phyloP scores from a whole-genome alignment of 306 rosid genomes.

The Begonia loranthoides region DNA sequence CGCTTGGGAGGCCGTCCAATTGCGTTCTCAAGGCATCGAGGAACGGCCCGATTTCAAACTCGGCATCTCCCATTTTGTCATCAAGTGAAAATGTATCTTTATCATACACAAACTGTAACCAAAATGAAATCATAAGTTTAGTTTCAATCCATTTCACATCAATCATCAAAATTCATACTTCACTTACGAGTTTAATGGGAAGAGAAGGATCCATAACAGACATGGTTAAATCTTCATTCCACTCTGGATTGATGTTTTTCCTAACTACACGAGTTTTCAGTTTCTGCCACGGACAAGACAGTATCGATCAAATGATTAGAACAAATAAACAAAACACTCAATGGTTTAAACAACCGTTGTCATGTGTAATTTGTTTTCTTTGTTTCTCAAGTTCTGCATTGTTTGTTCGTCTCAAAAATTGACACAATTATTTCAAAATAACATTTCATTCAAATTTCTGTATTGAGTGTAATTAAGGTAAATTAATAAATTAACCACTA shows the following conservation, averaged over 20 bases:
- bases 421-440: no score
- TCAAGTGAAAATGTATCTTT: slow-evolving; percentile 50
- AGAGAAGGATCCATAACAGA: slow-evolving; percentile 43
- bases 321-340: no score
- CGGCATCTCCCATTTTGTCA: slow-evolving; percentile 88
- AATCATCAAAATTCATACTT: not conserved
- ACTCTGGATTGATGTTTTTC: slow-evolving; percentile 58
- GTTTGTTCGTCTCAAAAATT: no score
- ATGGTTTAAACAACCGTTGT: no score
- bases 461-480: no score
- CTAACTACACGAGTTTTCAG: slow-evolving; percentile 61
- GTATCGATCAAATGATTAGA: no score
- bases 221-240: slow-evolving; percentile 80
- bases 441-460: no score
- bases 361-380: no score
- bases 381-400: no score
- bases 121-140: not conserved
- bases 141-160: not conserved
- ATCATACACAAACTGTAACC: slow-evolving; percentile 58
- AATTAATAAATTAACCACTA: no score
- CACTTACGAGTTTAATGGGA: slow-evolving; percentile 53
- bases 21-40: slow-evolving; percentile 32
- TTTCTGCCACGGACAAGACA: slow-evolving; percentile 26
- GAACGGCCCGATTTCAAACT: slow-evolving; percentile 38
- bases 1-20: slow-evolving; percentile 23